Evolutionary conservation across 257 asterid genomes (phyloP).

Genomic region (Solanum verrucosum): DNA sequence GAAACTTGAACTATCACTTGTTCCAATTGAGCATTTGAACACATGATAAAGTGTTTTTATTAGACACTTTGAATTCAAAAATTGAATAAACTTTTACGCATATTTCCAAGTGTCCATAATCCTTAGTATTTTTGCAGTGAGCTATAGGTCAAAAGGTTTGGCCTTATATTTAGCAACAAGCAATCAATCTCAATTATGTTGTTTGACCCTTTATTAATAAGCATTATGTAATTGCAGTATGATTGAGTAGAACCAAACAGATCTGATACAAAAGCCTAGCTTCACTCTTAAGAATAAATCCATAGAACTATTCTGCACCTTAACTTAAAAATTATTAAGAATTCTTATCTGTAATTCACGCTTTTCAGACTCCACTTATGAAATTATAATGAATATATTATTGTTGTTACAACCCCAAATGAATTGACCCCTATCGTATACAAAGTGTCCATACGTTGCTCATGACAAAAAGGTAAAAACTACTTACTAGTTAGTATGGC

Average conservation of each 20-base stretch:
- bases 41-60: background rate
- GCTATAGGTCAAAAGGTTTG: background rate
- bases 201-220: background rate
- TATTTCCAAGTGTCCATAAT: background rate
- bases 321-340: background rate
- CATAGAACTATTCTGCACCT: background rate
- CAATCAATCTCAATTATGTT: background rate
- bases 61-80: background rate
- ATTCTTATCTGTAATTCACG: background rate
- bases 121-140: background rate
- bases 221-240: background rate
- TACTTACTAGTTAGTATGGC: no score
- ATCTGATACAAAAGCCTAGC: conserved; percentile 8
- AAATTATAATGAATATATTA: background rate
- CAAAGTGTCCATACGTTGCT: background rate
- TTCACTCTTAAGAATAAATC: background rate
- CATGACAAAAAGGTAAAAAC: background rate
- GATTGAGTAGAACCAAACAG: background rate
- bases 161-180: background rate
- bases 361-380: background rate
- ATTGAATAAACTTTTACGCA: background rate
- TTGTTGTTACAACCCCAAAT: background rate
- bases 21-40: background rate
- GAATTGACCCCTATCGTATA: background rate
- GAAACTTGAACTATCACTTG: background rate